Evolutionary conservation across 1,284 basidiomycete genomes (phyloP).

Genomic region (Ceratobasidium sp.): DNA sequence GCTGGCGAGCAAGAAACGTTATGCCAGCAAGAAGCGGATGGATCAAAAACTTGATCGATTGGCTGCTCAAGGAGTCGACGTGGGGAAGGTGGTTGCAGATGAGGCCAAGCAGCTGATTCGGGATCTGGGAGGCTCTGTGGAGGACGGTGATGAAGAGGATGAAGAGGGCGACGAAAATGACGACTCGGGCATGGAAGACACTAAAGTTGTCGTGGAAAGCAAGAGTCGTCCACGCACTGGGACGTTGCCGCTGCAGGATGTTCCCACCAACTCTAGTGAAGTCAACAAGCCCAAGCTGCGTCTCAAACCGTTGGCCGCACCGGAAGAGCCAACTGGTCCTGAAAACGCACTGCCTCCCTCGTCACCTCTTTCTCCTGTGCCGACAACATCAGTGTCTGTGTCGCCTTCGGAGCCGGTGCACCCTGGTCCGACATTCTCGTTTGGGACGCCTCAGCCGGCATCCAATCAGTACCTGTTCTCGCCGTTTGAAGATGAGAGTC

Average conservation of each 20-base stretch:
- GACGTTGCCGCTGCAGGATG: conserved; percentile 23
- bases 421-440: conserved; percentile 30
- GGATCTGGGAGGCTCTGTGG: conserved; percentile 4
- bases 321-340: conserved; percentile 11
- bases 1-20: conserved; percentile 34
- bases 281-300: conserved; percentile 20
- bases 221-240: conserved; percentile 6
- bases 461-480: conserved; percentile 23
- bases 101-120: conserved; percentile 23
- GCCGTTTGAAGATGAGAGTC: conserved; percentile 31
- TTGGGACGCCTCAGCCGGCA: conserved; percentile 2
- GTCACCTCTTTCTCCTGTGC: conserved; percentile 35
- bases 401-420: conserved; percentile 34
- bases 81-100: conserved; percentile 28
- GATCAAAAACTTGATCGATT: conserved; percentile 31
- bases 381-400: conserved; percentile 14
- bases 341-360: conserved; percentile 31
- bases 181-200: neutral
- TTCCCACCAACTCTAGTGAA: conserved; percentile 32
- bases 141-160: conserved; percentile 2
- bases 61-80: conserved; percentile 33
- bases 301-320: conserved; percentile 25
- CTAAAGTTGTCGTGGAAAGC: neutral
- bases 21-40: conserved; percentile 36
- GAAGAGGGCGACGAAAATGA: conserved; percentile 25